These are phyloP conservation scores for Raphanus sativus DNA, from an alignment of 345 rosid genomes.

Conservation along the genomic window DNA sequence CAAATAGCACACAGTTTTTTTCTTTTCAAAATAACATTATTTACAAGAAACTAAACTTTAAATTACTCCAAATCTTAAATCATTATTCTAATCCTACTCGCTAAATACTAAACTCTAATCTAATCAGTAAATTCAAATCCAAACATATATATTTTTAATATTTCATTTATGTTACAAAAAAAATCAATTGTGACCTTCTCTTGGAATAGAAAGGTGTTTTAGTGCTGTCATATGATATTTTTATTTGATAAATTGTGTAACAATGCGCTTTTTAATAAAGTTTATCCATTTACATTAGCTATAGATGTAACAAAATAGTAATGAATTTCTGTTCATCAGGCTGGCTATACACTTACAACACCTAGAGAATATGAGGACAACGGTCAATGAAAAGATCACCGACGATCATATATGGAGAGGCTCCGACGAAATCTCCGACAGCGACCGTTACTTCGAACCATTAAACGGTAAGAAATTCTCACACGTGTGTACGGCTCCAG, in stretches of 20 bases:
- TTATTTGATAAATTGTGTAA: neutral
- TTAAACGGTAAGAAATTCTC: conserved; percentile 61
- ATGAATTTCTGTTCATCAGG: conserved; percentile 38
- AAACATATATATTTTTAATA: too few species aligned
- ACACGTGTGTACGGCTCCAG: conserved; percentile 73
- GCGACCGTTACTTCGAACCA: conserved; percentile 52
- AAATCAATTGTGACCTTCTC: too few species aligned
- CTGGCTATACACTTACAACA: conserved; percentile 80
- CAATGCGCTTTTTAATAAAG: neutral
- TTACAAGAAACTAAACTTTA: neutral
- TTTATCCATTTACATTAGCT: neutral
- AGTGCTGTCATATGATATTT: neutral
- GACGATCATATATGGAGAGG: conserved; percentile 59
- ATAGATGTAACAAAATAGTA: neutral
- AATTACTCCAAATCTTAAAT: too few species aligned
- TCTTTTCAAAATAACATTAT: too few species aligned
- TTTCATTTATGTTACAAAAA: too few species aligned
- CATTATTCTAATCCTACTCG: too few species aligned
- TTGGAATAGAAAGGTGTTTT: neutral
- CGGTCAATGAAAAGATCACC: conserved; percentile 56
- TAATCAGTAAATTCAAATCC: neutral
- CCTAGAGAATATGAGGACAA: conserved; percentile 52
- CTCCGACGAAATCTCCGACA: conserved; percentile 50
- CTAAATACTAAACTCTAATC: too few species aligned
- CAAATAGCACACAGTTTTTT: neutral